Evolutionary conservation across 352 stramenopile genomes (phyloP).

Genomic region (Globisporangium yorkense): DNA sequence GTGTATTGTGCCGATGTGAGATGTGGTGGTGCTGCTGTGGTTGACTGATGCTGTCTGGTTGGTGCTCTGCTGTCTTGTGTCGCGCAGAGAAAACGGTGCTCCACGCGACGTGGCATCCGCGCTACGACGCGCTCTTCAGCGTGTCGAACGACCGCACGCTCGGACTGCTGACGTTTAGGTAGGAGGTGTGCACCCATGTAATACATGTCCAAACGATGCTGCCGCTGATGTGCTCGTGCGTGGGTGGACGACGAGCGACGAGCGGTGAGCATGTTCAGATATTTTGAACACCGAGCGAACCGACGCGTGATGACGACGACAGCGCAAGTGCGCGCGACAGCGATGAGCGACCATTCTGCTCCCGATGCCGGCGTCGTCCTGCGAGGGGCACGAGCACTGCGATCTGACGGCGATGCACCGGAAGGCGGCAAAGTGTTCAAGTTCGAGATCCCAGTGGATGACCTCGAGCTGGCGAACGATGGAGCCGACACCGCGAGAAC

Average conservation of each 20-base stretch:
- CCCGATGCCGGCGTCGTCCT: background rate
- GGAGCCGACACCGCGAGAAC: background rate
- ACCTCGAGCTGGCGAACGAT: background rate
- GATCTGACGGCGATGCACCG: background rate
- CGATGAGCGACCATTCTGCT: background rate
- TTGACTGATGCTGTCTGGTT: background rate
- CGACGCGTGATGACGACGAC: too few species aligned
- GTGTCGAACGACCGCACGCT: conserved; percentile 80
- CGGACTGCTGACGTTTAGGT: conserved; percentile 72
- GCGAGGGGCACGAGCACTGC: background rate
- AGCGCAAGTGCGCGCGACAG: too few species aligned
- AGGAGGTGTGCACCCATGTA: conserved; percentile 4
- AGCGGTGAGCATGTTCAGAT: too few species aligned
- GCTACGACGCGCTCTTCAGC: conserved; percentile 81
- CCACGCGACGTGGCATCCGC: conserved; percentile 80
- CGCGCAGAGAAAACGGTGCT: conserved; percentile 73
- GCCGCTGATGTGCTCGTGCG: background rate
- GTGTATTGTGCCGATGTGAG: background rate
- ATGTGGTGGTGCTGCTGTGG: background rate
- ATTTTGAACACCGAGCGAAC: too few species aligned
- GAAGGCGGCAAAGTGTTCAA: background rate
- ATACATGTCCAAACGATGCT: too few species aligned
- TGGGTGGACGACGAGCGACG: too few species aligned
- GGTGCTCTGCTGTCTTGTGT: conserved; percentile 11
- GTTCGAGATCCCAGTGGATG: conserved; percentile 2